A percentile compares a stretch with the other conserved stretches of the same genome.
Conservation (phyloP, 2,329 filamentous ascomycete genomes). For the Monilinia fructigena region DNA sequence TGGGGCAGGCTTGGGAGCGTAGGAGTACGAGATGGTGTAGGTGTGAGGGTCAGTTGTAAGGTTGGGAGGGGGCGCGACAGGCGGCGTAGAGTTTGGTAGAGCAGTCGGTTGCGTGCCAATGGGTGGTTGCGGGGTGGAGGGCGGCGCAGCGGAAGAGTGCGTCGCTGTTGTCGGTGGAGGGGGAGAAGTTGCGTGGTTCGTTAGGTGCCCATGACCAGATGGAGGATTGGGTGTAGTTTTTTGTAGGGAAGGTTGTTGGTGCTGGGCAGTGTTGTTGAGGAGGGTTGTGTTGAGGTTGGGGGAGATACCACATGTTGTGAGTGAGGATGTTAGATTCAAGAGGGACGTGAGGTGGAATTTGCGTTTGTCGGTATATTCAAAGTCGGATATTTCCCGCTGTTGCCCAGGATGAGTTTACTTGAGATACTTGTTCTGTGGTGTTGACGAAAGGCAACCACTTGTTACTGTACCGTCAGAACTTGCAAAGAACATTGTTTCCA, state of each 20-base stretch:
- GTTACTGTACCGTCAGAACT: constrained; percentile 45
- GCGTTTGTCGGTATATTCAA: constrained; percentile 36
- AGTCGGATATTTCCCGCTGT: constrained; percentile 37
- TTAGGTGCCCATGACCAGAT: constrained; percentile 61
- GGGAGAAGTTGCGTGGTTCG: constrained; percentile 52
- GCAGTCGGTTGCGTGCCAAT: constrained; percentile 60
- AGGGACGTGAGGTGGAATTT: constrained; percentile 38
- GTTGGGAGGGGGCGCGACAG: constrained; percentile 53
- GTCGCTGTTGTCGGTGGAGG: constrained; percentile 34
- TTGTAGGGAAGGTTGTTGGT: constrained; percentile 49
- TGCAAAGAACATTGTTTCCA: constrained; percentile 40
- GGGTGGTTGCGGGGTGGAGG: constrained; percentile 45
- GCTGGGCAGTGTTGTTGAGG: constrained; percentile 50
- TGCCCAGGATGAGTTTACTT: constrained; percentile 55
- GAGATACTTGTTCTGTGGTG: constrained; percentile 43
- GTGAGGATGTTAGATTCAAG: constrained; percentile 41
- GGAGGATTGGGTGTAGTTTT: constrained; percentile 47
- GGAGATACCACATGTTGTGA: constrained; percentile 59
- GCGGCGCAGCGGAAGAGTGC: constrained; percentile 54
- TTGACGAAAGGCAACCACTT: constrained; percentile 53
- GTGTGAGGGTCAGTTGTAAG: constrained; percentile 57
- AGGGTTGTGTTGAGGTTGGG: constrained; percentile 58
- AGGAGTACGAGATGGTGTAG: constrained; percentile 45
- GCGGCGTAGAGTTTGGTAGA: constrained; percentile 50
- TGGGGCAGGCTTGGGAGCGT: constrained; percentile 49